Evolutionary conservation across 2,329 filamentous ascomycete genomes (phyloP).

Genomic region (Pseudocercospora cruenta): DNA sequence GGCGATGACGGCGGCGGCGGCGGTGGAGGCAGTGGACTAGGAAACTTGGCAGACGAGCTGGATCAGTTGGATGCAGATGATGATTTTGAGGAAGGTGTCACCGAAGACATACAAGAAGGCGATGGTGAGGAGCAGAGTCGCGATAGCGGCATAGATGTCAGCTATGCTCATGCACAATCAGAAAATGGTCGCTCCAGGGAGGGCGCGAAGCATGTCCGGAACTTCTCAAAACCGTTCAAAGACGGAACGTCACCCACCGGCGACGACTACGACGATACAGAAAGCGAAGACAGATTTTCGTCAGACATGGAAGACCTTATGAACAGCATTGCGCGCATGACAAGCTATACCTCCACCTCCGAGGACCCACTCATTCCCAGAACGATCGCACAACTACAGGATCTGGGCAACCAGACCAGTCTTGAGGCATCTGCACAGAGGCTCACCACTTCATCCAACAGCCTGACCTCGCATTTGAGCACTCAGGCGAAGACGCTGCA

Average conservation of each 20-base stretch:
- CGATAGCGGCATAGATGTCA: constrained; percentile 52
- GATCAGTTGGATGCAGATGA: constrained; percentile 65
- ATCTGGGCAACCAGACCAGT: constrained; percentile 40
- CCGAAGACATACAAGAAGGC: constrained; percentile 25
- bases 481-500: constrained; percentile 78
- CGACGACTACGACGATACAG: constrained; percentile 22
- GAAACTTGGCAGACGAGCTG: constrained; percentile 79
- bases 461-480: constrained; percentile 70
- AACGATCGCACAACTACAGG: constrained; percentile 38
- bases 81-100: constrained; percentile 34
- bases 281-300: constrained; percentile 46
- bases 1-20: constrained; percentile 44
- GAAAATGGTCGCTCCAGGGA: constrained; percentile 2
- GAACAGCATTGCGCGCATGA: constrained; percentile 39
- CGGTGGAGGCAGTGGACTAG: constrained; percentile 62
- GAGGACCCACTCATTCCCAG: constrained; percentile 40
- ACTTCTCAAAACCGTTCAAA: constrained; percentile 39
- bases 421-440: constrained; percentile 40
- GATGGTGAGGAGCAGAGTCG: constrained; percentile 33
- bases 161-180: constrained; percentile 9
- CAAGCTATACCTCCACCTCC: constrained; percentile 33
- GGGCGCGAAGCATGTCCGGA: constrained; percentile 28
- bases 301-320: constrained; percentile 42
- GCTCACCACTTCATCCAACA: constrained; percentile 41
- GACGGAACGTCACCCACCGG: constrained; percentile 4